Evolutionary conservation across 768 basidiomycete genomes (phyloP).

Genomic region (Grammothele lineata): DNA sequence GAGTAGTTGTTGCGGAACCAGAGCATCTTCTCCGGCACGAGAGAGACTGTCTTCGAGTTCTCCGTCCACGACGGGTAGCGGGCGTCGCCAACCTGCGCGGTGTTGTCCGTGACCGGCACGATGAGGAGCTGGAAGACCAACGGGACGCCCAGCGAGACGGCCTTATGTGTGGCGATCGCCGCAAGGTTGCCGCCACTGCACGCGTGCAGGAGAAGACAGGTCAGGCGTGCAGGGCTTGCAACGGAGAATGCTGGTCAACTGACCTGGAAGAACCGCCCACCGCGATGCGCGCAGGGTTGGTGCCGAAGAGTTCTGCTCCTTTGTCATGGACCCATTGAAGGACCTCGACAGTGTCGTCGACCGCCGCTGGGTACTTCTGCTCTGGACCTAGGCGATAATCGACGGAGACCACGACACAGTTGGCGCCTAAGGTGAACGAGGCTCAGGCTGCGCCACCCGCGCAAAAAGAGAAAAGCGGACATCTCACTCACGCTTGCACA

Average conservation of each 20-base stretch:
- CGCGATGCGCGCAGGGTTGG: slow-evolving; percentile 52
- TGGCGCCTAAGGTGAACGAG: slow-evolving; percentile 38
- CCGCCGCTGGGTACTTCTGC: slow-evolving; percentile 63
- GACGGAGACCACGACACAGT: slow-evolving; percentile 60
- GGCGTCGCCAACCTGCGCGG: slow-evolving; percentile 38
- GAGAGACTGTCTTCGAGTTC: slow-evolving; percentile 55
- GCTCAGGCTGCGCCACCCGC: no score
- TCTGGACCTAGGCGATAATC: slow-evolving; percentile 75
- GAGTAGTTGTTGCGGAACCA: slow-evolving; percentile 74
- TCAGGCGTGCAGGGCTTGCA: background rate
- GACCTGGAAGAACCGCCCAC: slow-evolving; percentile 75
- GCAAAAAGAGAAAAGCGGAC: background rate
- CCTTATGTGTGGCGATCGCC: slow-evolving; percentile 61
- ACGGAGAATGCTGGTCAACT: background rate
- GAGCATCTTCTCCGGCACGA: slow-evolving; percentile 59
- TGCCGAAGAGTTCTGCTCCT: slow-evolving; percentile 41
- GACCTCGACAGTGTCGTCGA: slow-evolving; percentile 66
- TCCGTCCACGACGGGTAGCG: slow-evolving; percentile 49
- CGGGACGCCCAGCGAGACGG: slow-evolving; percentile 47
- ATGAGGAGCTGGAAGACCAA: slow-evolving; percentile 60
- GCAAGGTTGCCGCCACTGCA: slow-evolving; percentile 68
- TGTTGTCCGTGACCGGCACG: slow-evolving; percentile 74
- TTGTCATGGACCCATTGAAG: slow-evolving; percentile 55
- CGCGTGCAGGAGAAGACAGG: background rate
- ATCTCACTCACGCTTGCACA: slow-evolving; percentile 52